A percentile compares a stretch with the other conserved stretches of the same genome.
Conservation (phyloP, 306 rosid species). For the Sophora flavescens region DNA sequence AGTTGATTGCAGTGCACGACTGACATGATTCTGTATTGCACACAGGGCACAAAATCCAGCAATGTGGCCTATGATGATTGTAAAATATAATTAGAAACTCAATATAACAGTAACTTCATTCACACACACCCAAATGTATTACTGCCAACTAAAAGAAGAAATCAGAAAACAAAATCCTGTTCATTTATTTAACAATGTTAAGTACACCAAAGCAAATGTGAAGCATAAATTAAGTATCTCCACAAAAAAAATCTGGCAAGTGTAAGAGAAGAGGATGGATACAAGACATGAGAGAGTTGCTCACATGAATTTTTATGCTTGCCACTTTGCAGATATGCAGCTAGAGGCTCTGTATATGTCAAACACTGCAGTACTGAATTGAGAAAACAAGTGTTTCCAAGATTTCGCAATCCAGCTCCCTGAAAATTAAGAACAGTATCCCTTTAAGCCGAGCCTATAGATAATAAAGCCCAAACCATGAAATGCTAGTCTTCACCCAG, state of each 20-base stretch:
- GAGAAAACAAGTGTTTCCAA: conserved; percentile 96
- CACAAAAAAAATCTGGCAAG: background rate
- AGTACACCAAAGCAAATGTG: background rate
- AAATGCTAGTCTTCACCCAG: background rate
- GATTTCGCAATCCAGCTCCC: conserved; percentile 95
- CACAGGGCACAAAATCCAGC: conserved; percentile 98
- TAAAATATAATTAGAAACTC: conserved; percentile 42
- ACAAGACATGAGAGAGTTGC: conserved; percentile 27
- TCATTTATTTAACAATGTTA: too few relatives aligned
- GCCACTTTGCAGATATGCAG: conserved; percentile 96
- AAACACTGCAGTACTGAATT: conserved; percentile 94
- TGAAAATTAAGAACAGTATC: conserved; percentile 51
- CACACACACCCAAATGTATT: background rate
- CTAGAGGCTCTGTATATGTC: conserved; percentile 95
- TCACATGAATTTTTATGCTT: conserved; percentile 91
- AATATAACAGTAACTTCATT: conserved; percentile 3
- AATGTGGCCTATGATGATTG: conserved; percentile 67
- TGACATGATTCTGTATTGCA: conserved; percentile 95
- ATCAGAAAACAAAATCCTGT: background rate
- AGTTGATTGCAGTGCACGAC: conserved; percentile 84
- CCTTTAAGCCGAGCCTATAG: background rate
- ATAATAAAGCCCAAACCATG: conserved; percentile 5
- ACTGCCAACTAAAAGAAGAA: background rate
- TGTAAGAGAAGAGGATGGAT: background rate
- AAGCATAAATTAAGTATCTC: background rate